Base-by-base conservation (phyloP, 1,139 yeast species). In the Entelexis sorbosivorans region DNA sequence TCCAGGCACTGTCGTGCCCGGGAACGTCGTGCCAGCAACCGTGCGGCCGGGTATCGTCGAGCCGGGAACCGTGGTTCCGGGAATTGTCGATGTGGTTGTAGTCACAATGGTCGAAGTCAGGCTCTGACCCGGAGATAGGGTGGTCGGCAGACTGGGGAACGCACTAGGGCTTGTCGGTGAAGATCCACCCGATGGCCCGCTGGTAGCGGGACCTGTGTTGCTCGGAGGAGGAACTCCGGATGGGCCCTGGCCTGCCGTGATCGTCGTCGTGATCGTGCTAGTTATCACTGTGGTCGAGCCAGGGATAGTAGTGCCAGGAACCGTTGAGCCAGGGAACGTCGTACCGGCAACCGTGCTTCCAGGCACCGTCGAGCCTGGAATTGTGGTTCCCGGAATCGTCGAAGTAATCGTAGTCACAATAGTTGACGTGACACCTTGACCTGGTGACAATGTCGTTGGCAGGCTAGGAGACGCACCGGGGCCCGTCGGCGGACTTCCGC, bases 11-110 rank as follows among this genome's bases (percentile, higher is more conserved):
- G 62, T 58, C 9, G 59, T 14, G 4, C 56, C 59, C 8, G 61
- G 56, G 26, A 57, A 29, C 8, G 55, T 46, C 0, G 59, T 44
- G 8, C 60, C 62, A 11, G 59, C 56, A 7, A 51, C 33, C 17
- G 53, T 49, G n/a, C 44, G 45, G 17, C 56, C 56, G 26, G 45
- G 38, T 19, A 44, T 20, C 20, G 56, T 50, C 19, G 49, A 44
- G 2, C 20, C 52, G 1, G 55, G 50, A 3, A 47, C 26, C 5
- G 60, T 53, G 6, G 60, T 54, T 5, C 59, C 62, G 14, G 57
- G 56, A 34, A 58, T 46, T 2, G 59, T 52, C 4, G 44, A 35
- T 2, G 48, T 52, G n/a, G 35, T 32, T 2, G 51, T 48, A 6
- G 49, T 29, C 17, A 48, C 34, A 13, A 44, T 35, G 2, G 51